Percentiles rank a stretch among this genome's conserved stretches.
phyloP scores from a whole-genome alignment of 2,329 filamentous ascomycete genomes.

The Hypoxylon sp. region DNA sequence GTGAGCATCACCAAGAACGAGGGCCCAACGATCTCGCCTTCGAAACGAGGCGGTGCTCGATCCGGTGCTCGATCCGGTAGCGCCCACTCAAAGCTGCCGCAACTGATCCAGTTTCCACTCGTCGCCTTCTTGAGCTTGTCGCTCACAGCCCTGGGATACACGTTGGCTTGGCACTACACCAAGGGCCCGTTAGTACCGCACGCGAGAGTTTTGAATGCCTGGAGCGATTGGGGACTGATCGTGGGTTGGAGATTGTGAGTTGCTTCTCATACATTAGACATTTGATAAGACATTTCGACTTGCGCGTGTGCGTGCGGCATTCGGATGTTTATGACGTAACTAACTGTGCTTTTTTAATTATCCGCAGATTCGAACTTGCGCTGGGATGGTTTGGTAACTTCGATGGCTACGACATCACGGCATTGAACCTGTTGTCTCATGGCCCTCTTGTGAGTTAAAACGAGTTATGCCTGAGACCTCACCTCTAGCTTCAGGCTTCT shows the following conservation, averaged over 20 bases:
- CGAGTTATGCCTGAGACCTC: background rate
- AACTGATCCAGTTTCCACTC: conserved; percentile 66
- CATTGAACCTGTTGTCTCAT: conserved; percentile 78
- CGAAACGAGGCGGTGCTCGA: conserved; percentile 24
- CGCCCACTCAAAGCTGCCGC: conserved; percentile 59
- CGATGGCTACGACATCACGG: conserved; percentile 79
- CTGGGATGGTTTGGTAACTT: conserved; percentile 81
- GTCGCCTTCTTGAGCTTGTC: conserved; percentile 69
- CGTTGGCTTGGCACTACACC: conserved; percentile 71
- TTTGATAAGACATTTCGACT: background rate
- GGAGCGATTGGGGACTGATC: conserved; percentile 71
- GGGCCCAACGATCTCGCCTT: conserved; percentile 37
- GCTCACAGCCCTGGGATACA: conserved; percentile 75
- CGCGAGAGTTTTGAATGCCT: conserved; percentile 73
- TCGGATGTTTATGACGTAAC: conserved; percentile 38
- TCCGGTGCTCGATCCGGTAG: conserved; percentile 23
- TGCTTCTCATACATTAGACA: conserved; percentile 4
- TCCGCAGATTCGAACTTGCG: conserved; percentile 74
- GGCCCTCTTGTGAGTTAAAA: conserved; percentile 73
- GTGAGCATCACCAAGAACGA: conserved; percentile 51
- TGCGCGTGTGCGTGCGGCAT: background rate
- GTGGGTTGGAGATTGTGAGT: conserved; percentile 70
- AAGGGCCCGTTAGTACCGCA: conserved; percentile 76
- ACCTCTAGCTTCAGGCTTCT: background rate
- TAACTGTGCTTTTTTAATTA: conserved; percentile 62